A percentile compares a stretch with the other conserved stretches of the same genome.
Evolutionary conservation across 2,329 filamentous ascomycete species (phyloP).

Genomic region (Graphium sp.): DNA sequence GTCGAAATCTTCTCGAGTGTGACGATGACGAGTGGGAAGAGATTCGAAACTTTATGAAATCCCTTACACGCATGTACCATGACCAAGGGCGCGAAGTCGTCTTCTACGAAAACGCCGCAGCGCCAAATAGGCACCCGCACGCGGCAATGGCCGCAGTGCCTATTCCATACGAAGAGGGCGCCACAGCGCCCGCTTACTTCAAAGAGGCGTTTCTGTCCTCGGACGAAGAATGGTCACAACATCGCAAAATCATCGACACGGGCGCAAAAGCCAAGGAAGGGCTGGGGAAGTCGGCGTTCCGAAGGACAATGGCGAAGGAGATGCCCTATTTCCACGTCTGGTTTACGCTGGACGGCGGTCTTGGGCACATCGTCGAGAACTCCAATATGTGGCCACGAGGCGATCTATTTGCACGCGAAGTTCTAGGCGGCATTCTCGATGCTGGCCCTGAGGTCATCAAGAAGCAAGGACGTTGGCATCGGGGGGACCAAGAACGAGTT

Average conservation of each 20-base stretch:
- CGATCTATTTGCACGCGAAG: constrained; percentile 82
- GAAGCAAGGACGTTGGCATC: constrained; percentile 74
- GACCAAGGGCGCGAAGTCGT: constrained; percentile 81
- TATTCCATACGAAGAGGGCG: constrained; percentile 79
- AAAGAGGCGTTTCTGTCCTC: constrained; percentile 76
- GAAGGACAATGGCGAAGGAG: constrained; percentile 72
- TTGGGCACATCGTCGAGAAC: constrained; percentile 89
- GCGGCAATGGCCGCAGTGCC: constrained; percentile 77
- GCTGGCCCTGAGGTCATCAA: constrained; percentile 68
- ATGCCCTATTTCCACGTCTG: constrained; percentile 98
- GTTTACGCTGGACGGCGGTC: constrained; percentile 81
- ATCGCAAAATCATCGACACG: constrained; percentile 89
- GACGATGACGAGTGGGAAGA: constrained; percentile 99
- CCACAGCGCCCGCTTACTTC: constrained; percentile 88
- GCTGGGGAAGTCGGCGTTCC: constrained; percentile 66
- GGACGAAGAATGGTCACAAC: constrained; percentile 91
- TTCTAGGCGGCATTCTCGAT: constrained; percentile 85
- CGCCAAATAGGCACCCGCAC: constrained; percentile 61
- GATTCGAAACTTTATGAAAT: constrained; percentile 98
- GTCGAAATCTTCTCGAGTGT: constrained; percentile 83
- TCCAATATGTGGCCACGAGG: constrained; percentile 70
- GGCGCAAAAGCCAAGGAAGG: constrained; percentile 46
- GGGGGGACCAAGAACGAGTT: constrained; percentile 48
- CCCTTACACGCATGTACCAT: constrained; percentile 83
- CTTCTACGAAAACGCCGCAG: constrained; percentile 94